Evolutionary conservation across 2,329 filamentous ascomycete genomes (phyloP).

Genomic region (Pseudogymnoascus sp.): DNA sequence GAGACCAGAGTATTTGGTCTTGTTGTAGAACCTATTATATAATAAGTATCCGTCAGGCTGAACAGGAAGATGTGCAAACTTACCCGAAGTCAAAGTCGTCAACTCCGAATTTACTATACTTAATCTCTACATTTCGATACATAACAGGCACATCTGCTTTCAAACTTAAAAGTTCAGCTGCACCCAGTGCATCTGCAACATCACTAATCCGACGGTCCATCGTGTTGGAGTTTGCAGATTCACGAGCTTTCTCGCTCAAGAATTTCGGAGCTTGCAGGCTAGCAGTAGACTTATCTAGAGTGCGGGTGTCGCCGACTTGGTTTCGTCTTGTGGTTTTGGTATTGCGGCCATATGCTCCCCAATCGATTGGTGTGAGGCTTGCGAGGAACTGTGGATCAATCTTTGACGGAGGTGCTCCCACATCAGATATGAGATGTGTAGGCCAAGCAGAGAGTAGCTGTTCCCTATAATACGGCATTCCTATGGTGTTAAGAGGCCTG

Average conservation of each 20-base stretch:
- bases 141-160: conserved; percentile 77
- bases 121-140: conserved; percentile 93
- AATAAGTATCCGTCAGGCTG: conserved; percentile 18
- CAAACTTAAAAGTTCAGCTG: conserved; percentile 61
- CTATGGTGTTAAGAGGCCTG: conserved; percentile 73
- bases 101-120: conserved; percentile 98
- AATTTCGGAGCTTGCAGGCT: conserved; percentile 74
- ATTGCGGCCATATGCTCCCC: conserved; percentile 72
- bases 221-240: conserved; percentile 43
- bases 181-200: conserved; percentile 55
- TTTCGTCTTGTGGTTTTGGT: conserved; percentile 66
- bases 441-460: conserved; percentile 84
- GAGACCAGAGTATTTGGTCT: conserved; percentile 79
- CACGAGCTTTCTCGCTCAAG: conserved; percentile 82
- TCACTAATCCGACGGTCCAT: conserved; percentile 41
- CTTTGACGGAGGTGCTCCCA: conserved; percentile 71
- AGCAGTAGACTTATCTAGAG: conserved; percentile 50
- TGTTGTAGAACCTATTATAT: conserved; percentile 72
- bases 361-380: conserved; percentile 61
- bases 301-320: conserved; percentile 70
- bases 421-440: conserved; percentile 70
- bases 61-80: conserved; percentile 25
- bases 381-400: conserved; percentile 63
- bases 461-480: conserved; percentile 91
- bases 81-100: conserved; percentile 97